Evolutionary conservation across 73 alveolate genomes (phyloP), one percentile per base, ranked within the genome.

Genomic region (Paramecium caudatum): DNA sequence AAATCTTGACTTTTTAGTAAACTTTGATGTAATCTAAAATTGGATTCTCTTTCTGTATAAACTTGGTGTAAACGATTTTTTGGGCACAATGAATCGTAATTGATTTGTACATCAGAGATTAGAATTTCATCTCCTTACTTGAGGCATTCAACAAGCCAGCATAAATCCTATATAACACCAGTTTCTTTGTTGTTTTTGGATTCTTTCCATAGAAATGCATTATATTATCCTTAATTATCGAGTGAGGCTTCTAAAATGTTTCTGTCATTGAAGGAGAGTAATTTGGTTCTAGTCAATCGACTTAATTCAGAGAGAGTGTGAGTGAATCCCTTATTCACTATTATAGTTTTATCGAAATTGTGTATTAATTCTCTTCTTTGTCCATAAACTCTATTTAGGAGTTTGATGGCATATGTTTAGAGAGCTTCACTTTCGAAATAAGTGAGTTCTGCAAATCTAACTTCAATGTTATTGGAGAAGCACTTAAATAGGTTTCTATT

Each of bases 151-250:
- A 55, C 30, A 9, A 55, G 43, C 80, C 80, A 74, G 9, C 47
- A 43, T 37, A 74, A 10, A 74, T 74, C 88, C 21, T 74, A 74
- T 15, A 74, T 74, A 7, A 74, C 65, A 21, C 88, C 87, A 13
- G 65, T 70, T 21, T 74, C 88, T 74, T 74, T 45, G 5, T 12
- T 23, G 43, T 37, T n/a, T 5, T 74, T 43, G 15, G 30, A 8
- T 0, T 74, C 88, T 36, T 17, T 47, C 88, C 88, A 74, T 15
- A 74, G 21, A 39, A 21, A 41, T 2, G 43, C 19, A 45, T 74
- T 74, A 23, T 41, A 74, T 17, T 74, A 63, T 8, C 47, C 43
- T 43, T 74, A 74, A 43, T 74, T 74, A 41, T 74, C 55, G 12
- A 74, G 47, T 13, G 49, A 41, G 21, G 19, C 34, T 17, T 74